Percentiles rank a stretch among this genome's conserved stretches.
These are phyloP conservation scores for Copromyces sp. DNA, from an alignment of 495 filamentous ascomycete species.

Conservation along the genomic window DNA sequence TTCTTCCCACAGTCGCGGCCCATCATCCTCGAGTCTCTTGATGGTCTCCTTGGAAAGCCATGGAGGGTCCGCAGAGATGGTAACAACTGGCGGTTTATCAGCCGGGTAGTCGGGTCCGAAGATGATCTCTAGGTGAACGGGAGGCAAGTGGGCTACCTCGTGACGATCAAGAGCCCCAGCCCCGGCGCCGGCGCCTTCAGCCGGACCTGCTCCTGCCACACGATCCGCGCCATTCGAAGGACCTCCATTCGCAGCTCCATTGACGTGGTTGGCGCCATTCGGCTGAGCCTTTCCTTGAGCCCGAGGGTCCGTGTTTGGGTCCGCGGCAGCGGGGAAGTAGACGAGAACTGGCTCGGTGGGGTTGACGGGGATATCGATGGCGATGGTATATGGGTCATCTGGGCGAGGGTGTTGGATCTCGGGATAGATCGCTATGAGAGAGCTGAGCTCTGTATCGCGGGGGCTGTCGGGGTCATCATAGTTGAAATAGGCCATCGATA, in stretches of 20 bases:
- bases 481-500: constrained; percentile 9
- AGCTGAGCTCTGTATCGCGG: constrained; percentile 67
- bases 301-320: constrained; percentile 19
- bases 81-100: constrained; percentile 51
- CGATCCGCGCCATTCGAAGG: not conserved
- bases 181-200: not conserved
- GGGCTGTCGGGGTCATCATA: constrained; percentile 44
- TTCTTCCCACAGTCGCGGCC: constrained; percentile 67
- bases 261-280: constrained; percentile 4
- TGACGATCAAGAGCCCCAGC: constrained; percentile 42
- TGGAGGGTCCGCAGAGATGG: constrained; percentile 50
- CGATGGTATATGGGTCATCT: constrained; percentile 50
- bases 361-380: constrained; percentile 62
- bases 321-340: constrained; percentile 49
- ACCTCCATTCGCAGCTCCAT: not conserved
- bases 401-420: constrained; percentile 56
- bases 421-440: constrained; percentile 82
- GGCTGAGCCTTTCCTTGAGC: not conserved
- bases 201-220: not conserved
- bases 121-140: constrained; percentile 55
- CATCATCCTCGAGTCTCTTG: constrained; percentile 50
- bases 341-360: constrained; percentile 60
- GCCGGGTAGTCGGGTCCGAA: constrained; percentile 72
- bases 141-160: constrained; percentile 63
- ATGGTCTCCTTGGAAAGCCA: constrained; percentile 60